phyloP scores from a whole-genome alignment of 805 yeast genomes.

The Lachancea sp. region DNA sequence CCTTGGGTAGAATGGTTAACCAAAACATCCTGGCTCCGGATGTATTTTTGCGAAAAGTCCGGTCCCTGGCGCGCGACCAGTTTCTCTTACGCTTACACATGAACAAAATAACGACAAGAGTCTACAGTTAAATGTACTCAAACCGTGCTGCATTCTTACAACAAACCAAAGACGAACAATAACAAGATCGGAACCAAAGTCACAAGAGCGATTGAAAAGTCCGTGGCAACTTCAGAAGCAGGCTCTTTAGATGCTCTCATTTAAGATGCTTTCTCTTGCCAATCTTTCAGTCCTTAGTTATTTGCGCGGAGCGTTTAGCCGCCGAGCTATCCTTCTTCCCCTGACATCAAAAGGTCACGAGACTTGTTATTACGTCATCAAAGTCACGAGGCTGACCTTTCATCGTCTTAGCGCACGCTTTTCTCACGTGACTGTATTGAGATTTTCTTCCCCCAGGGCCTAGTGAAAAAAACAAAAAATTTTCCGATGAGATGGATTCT shows the following conservation, averaged over 20 bases:
- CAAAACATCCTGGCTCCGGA: slow-evolving; percentile 20
- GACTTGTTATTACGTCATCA: not conserved
- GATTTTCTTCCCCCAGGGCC: slow-evolving; percentile 3
- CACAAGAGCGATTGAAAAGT: not conserved
- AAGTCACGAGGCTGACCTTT: too few relatives aligned
- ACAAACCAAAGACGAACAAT: too few relatives aligned
- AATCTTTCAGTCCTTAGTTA: too few relatives aligned
- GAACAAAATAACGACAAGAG: slow-evolving; percentile 25
- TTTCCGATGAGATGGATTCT: slow-evolving; percentile 16
- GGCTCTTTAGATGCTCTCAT: too few relatives aligned
- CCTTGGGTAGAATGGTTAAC: slow-evolving; percentile 33
- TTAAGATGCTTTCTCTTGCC: too few relatives aligned
- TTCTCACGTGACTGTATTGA: not conserved
- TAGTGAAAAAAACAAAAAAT: slow-evolving; percentile 13
- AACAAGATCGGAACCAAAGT: not conserved
- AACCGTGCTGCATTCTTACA: too few relatives aligned
- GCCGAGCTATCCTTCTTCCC: not conserved
- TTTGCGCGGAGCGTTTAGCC: not conserved
- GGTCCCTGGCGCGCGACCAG: slow-evolving; percentile 59
- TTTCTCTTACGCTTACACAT: slow-evolving; percentile 46
- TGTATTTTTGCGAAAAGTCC: slow-evolving; percentile 33
- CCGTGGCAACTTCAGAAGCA: not conserved
- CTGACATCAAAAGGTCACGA: not conserved
- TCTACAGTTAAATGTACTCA: not conserved
- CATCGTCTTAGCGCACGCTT: not conserved